Base-by-base conservation (phyloP, 768 basidiomycete species). In the Rhodocollybia butyracea region DNA sequence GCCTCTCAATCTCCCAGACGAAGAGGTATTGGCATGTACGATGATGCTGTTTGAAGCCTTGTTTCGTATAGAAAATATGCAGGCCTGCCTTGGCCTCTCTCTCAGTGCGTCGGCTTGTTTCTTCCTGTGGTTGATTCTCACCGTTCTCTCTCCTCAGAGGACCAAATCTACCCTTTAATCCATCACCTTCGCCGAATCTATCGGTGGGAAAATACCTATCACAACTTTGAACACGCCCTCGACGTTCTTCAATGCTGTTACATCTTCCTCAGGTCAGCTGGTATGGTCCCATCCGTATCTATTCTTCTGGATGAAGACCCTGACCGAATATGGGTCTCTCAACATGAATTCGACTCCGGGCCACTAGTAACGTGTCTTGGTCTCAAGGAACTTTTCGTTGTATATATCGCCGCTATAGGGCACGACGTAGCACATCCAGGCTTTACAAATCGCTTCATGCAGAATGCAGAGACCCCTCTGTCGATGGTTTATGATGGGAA, bases 351-450 rank as follows among this genome's bases (percentile, higher is more conserved):
- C 12, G 73, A 78, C 54, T 68, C 69, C 19, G 73, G 73, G 2
- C 65, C 68, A 3, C 59, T 78, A 52, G 64, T 78, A 13, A 71
- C 73, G n/a, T 58, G 71, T 50, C 74, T 89, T 13, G 76, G 71
- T 1, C 82, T 84, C 21, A 77, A 82, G 52, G 95, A 98, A 64
- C 71, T 98, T 13, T 88, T 98, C 63, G 82, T 89, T 1, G 70
- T 98, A 13, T 89, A 88, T 63, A 76, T 99, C 53, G 94, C 92
- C 1, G 95, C 95, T 39, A 93, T 99, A 62, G 97, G 97, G 0
- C 97, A 99, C 66, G 97, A 99, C 68, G 94, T 93, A 17, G 96
- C 93, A 0, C 97, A 99, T 71, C 97, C 97, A 0, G 97, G 97
- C 0, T 82, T 98, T 55, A 89, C 88, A 24, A 98, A 98, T 66